Conservation (phyloP, 2,329 filamentous ascomycete species). For the Apiospora malaysiana region DNA sequence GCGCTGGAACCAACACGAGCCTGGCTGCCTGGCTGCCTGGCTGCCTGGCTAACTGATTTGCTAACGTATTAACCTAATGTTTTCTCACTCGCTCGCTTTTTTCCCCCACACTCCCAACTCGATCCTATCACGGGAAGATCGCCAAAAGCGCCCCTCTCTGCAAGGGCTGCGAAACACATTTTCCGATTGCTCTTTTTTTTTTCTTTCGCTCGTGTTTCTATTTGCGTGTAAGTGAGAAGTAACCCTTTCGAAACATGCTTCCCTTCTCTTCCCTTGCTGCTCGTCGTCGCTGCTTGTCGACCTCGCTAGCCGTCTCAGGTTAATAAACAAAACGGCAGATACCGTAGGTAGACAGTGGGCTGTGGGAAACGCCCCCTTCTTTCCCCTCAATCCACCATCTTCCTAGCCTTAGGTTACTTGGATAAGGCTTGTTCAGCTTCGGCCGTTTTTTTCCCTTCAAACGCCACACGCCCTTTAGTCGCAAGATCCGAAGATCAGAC, state of each 20-base stretch:
- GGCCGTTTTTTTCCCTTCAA: neutral
- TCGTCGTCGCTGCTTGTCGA: neutral
- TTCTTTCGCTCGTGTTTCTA: no score
- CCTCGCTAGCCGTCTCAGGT: conserved; percentile 11
- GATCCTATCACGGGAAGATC: no score
- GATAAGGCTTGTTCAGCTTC: neutral
- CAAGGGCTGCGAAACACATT: neutral
- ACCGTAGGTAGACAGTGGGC: no score
- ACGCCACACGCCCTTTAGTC: conserved; percentile 4
- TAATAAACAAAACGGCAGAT: neutral
- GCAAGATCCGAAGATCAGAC: neutral
- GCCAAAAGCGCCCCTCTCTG: no score
- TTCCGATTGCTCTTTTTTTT: neutral
- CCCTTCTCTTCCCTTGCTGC: neutral
- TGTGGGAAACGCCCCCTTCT: conserved; percentile 8
- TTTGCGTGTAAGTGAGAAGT: no score
- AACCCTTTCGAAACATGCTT: neutral
- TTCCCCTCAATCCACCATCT: neutral
- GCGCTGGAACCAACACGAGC: neutral
- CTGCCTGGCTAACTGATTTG: neutral
- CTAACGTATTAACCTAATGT: neutral
- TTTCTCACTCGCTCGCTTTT: no score
- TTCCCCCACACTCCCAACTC: no score
- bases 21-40: no score
- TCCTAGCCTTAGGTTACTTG: neutral